Conservation (phyloP, 768 basidiomycete species). For the Candolleomyces efflorescens region DNA sequence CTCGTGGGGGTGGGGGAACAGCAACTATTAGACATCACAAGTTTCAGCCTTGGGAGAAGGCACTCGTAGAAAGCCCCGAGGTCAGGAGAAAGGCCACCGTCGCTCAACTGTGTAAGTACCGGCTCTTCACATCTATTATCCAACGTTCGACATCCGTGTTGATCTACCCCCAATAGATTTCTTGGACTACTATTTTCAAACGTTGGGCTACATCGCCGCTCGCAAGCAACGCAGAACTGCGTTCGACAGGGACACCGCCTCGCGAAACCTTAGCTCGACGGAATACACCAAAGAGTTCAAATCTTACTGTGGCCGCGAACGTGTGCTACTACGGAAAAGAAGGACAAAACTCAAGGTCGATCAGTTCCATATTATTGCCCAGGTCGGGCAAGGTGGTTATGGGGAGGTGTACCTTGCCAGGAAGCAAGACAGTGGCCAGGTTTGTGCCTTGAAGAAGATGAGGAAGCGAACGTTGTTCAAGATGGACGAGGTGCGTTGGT, state of each 20-base stretch:
- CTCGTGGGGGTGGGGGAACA: constrained; percentile 38
- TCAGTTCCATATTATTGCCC: constrained; percentile 97
- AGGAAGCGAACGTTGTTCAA: constrained; percentile 89
- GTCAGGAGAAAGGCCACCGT: constrained; percentile 95
- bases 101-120: constrained; percentile 82
- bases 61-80: constrained; percentile 79
- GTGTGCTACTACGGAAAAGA: constrained; percentile 88
- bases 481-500: constrained; percentile 84
- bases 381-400: constrained; percentile 98
- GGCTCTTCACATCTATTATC: constrained; percentile 4
- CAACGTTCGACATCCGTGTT: neutral
- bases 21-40: constrained; percentile 53
- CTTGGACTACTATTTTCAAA: constrained; percentile 97
- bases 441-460: constrained; percentile 98
- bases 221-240: constrained; percentile 79
- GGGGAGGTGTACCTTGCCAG: constrained; percentile 96
- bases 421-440: constrained; percentile 93
- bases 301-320: constrained; percentile 91
- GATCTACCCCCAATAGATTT: constrained; percentile 56
- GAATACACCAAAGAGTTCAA: constrained; percentile 81
- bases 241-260: constrained; percentile 79
- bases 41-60: constrained; percentile 79
- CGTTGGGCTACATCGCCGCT: constrained; percentile 81
- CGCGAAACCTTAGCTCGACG: constrained; percentile 50
- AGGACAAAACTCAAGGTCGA: constrained; percentile 90